Evolutionary conservation across 768 basidiomycete species (phyloP), one percentile per base, ranked within the genome.

Genomic region (Lanmaoa pseudosensibilis): DNA sequence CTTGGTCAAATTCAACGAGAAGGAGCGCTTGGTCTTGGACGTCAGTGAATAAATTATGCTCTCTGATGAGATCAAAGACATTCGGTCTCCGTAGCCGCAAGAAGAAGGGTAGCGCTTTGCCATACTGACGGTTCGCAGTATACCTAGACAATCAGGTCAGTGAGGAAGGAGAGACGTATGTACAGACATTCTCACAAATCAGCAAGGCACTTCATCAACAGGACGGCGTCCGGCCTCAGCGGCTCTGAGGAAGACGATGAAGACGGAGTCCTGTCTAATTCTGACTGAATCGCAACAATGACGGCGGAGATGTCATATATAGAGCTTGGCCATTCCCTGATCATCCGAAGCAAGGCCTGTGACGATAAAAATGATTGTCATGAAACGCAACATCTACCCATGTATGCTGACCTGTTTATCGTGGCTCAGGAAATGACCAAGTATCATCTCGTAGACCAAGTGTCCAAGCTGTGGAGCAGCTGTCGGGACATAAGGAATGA

Each of bases 161-260:
- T 8, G 8, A 19, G 9, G 5, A 46, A 25, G 37, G 18, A 8
- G 16, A 23, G 3, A 32, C 36, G 1, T 36, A 23, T 33, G 16
- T 32, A 23, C 2, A 34, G 40, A 16, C 13, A 56, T 49, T 72
- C 81, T 61, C 64, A 94, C 90, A 98, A 76, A 65, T 98, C 96
- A 0, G 92, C 92, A 23, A 98, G 74, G 69, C 92, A 95, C 69
- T 96, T 93, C 88, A 98, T 92, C n/a, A 98, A 78, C 9, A 91
- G 69, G 2, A 79, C 75, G 1, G 82, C 77, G 52, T 82, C 80
- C 38, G 81, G 78, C 19, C 69, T 70, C 4, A 77, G 65, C 2
- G 74, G 64, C 40, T 76, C 74, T 11, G 73, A 77, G 0, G 79
- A 74, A 0, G 78, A 75, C 3, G 82, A 82, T 0, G 82, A 77